A percentile compares a stretch with the other conserved stretches of the same genome.
These are phyloP conservation scores for Epichloe aotearoae DNA, from an alignment of 2,329 filamentous ascomycete species.

Conservation along the genomic window DNA sequence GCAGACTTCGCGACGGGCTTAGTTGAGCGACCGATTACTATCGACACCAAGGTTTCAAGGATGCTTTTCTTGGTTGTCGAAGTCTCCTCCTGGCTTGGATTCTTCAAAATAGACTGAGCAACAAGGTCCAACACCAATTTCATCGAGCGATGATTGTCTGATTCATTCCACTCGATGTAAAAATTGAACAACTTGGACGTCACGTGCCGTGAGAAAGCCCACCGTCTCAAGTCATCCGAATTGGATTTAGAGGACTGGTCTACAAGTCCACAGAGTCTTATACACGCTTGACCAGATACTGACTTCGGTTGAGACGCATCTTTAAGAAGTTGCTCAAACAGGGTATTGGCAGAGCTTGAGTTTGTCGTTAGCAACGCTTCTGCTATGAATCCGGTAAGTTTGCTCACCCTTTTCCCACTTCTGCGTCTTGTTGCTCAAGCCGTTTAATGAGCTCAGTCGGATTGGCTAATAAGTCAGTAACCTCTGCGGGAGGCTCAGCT, in stretches of 20 bases:
- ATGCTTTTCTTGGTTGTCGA: constrained; percentile 30
- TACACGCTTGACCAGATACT: constrained; percentile 40
- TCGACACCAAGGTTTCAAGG: constrained; percentile 39
- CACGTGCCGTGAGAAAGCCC: constrained; percentile 38
- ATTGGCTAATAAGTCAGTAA: constrained; percentile 22
- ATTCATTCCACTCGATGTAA: constrained; percentile 55
- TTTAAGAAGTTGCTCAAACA: constrained; percentile 35
- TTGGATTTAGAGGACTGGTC: constrained; percentile 43
- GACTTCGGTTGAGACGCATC: constrained; percentile 40
- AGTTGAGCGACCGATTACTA: constrained; percentile 46
- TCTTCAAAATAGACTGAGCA: constrained; percentile 34
- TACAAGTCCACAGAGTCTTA: constrained; percentile 48
- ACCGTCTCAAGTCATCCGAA: constrained; percentile 26
- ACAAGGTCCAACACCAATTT: constrained; percentile 47
- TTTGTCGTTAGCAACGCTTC: constrained; percentile 3
- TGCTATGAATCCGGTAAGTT: not conserved
- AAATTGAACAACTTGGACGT: constrained; percentile 42
- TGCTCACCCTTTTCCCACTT: constrained; percentile 24
- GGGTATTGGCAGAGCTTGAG: constrained; percentile 20
- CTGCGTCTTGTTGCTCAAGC: constrained; percentile 26
- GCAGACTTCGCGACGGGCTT: constrained; percentile 56
- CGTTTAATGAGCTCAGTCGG: constrained; percentile 26
- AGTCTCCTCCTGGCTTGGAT: constrained; percentile 29
- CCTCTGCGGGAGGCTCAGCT: constrained; percentile 12
- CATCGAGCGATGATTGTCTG: constrained; percentile 51